Evolutionary conservation across 768 basidiomycete genomes (phyloP), one percentile per base, ranked within the genome.

Genomic region (Calocera cornea): DNA sequence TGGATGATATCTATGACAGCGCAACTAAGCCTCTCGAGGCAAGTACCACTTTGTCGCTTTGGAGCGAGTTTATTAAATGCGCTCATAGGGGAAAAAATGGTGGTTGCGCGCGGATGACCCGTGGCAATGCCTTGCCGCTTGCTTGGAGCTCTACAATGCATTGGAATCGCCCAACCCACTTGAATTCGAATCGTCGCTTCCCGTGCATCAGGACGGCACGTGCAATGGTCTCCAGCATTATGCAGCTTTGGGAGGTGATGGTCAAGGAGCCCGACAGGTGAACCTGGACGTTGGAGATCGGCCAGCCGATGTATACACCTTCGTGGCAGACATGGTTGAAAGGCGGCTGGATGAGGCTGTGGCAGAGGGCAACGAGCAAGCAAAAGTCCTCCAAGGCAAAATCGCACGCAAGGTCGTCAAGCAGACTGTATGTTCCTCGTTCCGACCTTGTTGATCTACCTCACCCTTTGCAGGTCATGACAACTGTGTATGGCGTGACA

Each of bases 211-310:
- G 77, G 97, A 99, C 71, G 95, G 97, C 1, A 97, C 97, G 0
- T 99, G 97, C 72, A 99, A 99, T 72, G 97, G 95, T 31, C 81
- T 99, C 70, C 97, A 99, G 78, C 95, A 99, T 76, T 99, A 99
- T 73, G 97, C 97, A 5, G 97, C 97, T 0, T 85, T 99, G 2
- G 97, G 97, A 49, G 95, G 97, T 3, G 97, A 98, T 74, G 80
- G 81, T 14, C 81, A 83, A 36, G 97, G 97, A 68, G 97, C 97
- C 0, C 79, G 80, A 68, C 95, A 97, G 73, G 97, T 99, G 74
- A 99, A 99, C 75, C 80, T 99, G 64, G 83, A 84, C 40, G 87
- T 86, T 10, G 86, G 87, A 0, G 92, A 93, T 69, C 81, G 87
- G 31, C 97, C 97, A 0, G 89, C 92, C 36, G 97, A 99, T 73